Base-by-base conservation (phyloP, 768 basidiomycete species). In the Lactarius deliciosus region DNA sequence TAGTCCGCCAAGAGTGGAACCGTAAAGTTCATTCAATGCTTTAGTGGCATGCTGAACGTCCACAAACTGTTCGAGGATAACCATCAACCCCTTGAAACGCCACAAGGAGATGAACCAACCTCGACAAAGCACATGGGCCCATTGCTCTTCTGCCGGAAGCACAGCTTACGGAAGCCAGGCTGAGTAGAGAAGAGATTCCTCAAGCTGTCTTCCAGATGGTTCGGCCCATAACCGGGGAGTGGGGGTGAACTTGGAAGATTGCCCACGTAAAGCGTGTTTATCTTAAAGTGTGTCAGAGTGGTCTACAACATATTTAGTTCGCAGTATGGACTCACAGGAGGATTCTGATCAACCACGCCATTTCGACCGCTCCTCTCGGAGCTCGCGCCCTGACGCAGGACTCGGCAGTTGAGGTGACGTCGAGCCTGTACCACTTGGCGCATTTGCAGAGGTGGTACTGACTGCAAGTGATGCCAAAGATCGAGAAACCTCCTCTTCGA, bases 61-160 rank as follows among this genome's bases (percentile, higher is more conserved):
- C 64, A 97, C 93, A 71, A 98, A 99, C 91, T 96, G 73, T 8
- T 66, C 47, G 61, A 57, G 32, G 30, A 45, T 50, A 22, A 25
- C 5, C 61, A 60, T 57, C 60, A 55, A 38, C 11, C 28, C 20
- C 11, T 22, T 43, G 50, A 0, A 13, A n/a, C 28, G 34, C 30
- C 11, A n/a, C 25, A 10, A 50, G 18, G 32, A 32, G 34, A 54
- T 5, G 47, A 40, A 55, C 43, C 7, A 72, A 94, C 93, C 87
- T 99, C 97, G 55, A 98, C 95, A 76, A 98, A 98, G 77, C 97
- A 98, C 96, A 98, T 98, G 9, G 96, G 96, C 0, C 97, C 96
- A 72, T 96, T 96, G 75, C 86, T 92, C 80, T 99, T 99, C 74
- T 96, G 94, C 61, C 96, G 83, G 81, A 95, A 98, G 73, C 90